Conservation (phyloP, 2,329 filamentous ascomycete species). For the Pseudogymnoascus sp. region DNA sequence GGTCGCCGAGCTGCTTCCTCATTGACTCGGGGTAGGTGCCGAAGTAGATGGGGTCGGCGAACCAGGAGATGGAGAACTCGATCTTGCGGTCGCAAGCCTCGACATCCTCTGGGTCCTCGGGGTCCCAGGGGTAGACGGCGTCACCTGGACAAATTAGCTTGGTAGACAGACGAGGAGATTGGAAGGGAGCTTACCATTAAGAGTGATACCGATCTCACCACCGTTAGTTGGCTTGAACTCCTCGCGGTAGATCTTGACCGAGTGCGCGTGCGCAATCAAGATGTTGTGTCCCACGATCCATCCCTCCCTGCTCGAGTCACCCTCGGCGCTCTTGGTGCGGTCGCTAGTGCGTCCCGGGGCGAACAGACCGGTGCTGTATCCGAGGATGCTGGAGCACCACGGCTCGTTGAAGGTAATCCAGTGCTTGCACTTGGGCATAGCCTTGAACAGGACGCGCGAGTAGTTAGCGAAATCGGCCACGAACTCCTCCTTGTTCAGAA, state of each 20-base stretch:
- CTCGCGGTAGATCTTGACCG: conserved; percentile 74
- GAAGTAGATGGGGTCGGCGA: conserved; percentile 79
- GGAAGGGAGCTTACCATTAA: conserved; percentile 55
- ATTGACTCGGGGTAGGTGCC: conserved; percentile 80
- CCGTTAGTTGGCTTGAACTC: conserved; percentile 68
- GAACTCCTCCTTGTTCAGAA: conserved; percentile 76
- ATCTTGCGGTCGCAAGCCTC: conserved; percentile 74
- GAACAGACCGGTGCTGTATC: conserved; percentile 70
- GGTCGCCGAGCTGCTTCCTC: conserved; percentile 70
- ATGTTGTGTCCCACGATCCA: conserved; percentile 80
- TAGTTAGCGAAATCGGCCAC: conserved; percentile 75
- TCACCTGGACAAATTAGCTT: conserved; percentile 46
- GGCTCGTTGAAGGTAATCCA: conserved; percentile 93
- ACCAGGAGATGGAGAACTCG: conserved; percentile 84
- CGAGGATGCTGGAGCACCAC: conserved; percentile 75
- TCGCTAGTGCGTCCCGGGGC: conserved; percentile 79
- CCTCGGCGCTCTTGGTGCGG: conserved; percentile 60
- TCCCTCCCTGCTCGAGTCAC: conserved; percentile 69
- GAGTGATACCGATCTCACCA: conserved; percentile 78
- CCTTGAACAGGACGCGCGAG: conserved; percentile 67
- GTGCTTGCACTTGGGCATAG: conserved; percentile 69
- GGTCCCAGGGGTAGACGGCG: conserved; percentile 76
- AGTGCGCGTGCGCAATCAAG: conserved; percentile 70
- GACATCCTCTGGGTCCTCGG: conserved; percentile 64
- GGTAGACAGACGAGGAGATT: conserved; percentile 7